Percentiles rank a stretch among this genome's conserved stretches.
Evolutionary conservation across 768 basidiomycete genomes (phyloP).

Genomic region (Termitomyces sp.): DNA sequence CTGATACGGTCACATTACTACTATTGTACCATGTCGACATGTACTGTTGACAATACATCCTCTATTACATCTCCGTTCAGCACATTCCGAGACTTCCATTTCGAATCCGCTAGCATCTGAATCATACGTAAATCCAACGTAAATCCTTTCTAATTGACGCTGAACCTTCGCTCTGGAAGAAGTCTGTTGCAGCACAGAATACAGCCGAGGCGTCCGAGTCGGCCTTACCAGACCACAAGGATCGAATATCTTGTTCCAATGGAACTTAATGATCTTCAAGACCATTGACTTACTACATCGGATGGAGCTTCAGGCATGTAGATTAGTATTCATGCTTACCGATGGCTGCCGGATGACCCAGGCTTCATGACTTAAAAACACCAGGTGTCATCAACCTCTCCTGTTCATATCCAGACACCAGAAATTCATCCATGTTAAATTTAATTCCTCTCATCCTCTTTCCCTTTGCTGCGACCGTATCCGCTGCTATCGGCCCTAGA

Average conservation of each 20-base stretch:
- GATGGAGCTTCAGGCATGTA: neutral
- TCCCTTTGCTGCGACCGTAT: neutral
- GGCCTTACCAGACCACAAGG: neutral
- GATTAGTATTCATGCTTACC: no score
- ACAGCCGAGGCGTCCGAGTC: neutral
- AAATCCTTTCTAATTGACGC: no score
- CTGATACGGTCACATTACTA: no score
- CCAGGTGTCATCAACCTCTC: neutral
- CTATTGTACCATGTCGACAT: no score
- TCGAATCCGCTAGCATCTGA: no score
- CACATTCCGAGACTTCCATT: no score
- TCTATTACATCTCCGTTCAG: no score
- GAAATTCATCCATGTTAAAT: neutral
- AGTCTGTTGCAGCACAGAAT: neutral
- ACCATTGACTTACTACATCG: neutral
- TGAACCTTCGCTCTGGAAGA: neutral
- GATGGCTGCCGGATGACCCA: no score
- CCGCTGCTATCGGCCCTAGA: neutral
- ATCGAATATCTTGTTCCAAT: neutral
- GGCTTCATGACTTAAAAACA: neutral
- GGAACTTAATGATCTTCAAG: no score
- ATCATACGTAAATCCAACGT: neutral
- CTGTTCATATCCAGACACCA: neutral
- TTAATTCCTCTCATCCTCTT: neutral
- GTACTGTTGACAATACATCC: no score